Base-by-base conservation (phyloP, 495 filamentous ascomycete genomes). In the Bacidia rubella region DNA sequence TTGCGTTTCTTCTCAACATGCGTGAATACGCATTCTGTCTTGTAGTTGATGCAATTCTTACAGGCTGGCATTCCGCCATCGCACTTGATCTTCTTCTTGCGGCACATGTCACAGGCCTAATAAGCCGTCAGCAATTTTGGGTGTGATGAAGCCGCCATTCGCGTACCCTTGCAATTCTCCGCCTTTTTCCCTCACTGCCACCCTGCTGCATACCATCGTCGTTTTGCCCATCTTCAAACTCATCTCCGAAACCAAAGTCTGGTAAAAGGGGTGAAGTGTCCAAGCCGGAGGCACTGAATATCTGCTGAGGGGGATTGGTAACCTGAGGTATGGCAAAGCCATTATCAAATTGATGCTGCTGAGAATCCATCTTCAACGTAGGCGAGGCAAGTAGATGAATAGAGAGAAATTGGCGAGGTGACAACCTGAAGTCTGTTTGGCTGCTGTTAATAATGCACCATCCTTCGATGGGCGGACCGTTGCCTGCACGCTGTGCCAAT, bases 71-170 rank as follows among this genome's bases (percentile, higher is more conserved):
- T 80, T 68, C 93, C 95, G 48, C 92, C 92, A 63, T 98, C 93
- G 68, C 92, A 98, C 69, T 97, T 97, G 63, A 98, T 97, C 77
- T 98, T 98, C 74, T 97, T 98, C 71, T 95, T 96, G 57, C 92
- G 80, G 63, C 92, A 98, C 90, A 96, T 95, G 64, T 98, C 92
- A 73, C 92, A 98, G 47, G 92, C 92, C 86, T 90, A 65, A 38
- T 19, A 61, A 59, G 26, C 49, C 49, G 48, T 54, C 19, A 44
- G 12, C 46, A 11, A 5, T 29, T 46, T n/a, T 15, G n/a, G 17
- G 44, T 24, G 22, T 29, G 22, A 27, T 11, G 17, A 17, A 43
- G 12, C 66, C 72, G 71, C 65, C 71, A 17, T 11, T 17, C 15
- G 11, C 29, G 15, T 10, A 89, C 86, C 73, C 89, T 80, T 24